Percentiles rank a stretch among this genome's conserved stretches.
phyloP scores from a whole-genome alignment of 2,329 filamentous ascomycete species.

The Macrophomina tecta region DNA sequence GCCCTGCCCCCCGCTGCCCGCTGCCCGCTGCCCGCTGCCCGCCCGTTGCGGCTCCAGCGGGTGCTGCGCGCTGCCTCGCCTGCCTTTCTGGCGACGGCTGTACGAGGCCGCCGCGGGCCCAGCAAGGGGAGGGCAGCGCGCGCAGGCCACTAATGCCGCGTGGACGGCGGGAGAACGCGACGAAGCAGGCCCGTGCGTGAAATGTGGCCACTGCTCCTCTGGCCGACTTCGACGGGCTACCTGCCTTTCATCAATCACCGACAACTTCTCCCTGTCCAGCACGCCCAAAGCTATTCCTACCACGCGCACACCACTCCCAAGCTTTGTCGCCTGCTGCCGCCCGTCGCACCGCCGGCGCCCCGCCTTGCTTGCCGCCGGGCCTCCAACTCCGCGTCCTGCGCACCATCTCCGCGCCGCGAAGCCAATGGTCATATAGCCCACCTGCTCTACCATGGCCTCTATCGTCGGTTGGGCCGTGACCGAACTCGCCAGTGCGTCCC shows the following conservation, averaged over 20 bases:
- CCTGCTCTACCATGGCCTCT: conserved; percentile 44
- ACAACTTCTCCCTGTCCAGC: conserved; percentile 11
- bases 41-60: neutral
- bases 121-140: neutral
- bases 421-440: conserved; percentile 26
- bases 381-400: neutral
- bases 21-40: too few species aligned
- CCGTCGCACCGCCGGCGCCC: neutral
- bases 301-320: neutral
- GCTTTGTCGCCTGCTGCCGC: neutral
- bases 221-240: conserved; percentile 6
- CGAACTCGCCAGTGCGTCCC: conserved; percentile 47
- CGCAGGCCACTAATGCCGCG: neutral
- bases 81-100: neutral
- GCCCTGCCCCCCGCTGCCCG: neutral
- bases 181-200: neutral
- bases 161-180: neutral
- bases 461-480: conserved; percentile 44
- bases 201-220: conserved; percentile 21
- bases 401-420: conserved; percentile 23
- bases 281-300: conserved; percentile 19
- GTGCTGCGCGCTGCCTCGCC: neutral
- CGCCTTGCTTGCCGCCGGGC: neutral
- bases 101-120: neutral
- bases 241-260: conserved; percentile 22